These are phyloP conservation scores for Scalesia atractyloides DNA, from an alignment of 129 eudicot species.

Conservation along the genomic window DNA sequence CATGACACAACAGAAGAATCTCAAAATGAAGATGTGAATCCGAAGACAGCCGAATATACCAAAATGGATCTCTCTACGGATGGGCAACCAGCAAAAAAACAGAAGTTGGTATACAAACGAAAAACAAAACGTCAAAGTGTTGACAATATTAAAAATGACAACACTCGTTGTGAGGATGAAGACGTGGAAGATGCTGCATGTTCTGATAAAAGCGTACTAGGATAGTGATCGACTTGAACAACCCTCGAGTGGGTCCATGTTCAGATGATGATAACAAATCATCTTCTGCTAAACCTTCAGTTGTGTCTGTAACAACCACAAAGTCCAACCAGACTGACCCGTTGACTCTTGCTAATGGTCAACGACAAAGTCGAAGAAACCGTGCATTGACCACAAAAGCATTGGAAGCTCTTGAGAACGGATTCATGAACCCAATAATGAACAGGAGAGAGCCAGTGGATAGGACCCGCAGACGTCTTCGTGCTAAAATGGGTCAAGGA, in stretches of 20 bases:
- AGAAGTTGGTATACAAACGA: constrained; percentile 10
- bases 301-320: constrained; percentile 10
- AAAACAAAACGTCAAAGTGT: constrained; percentile 12
- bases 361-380: constrained; percentile 59
- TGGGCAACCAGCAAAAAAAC: constrained; percentile 17
- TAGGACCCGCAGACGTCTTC: constrained; percentile 36
- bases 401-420: constrained; percentile 54
- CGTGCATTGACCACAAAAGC: constrained; percentile 54
- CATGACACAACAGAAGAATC: constrained; percentile 9
- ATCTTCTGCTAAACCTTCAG: neutral
- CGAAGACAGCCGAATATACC: neutral
- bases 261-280: constrained; percentile 20
- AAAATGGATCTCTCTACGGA: neutral
- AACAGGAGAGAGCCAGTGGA: constrained; percentile 32
- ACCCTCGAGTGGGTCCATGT: constrained; percentile 32
- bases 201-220: constrained; percentile 13
- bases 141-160: neutral
- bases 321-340: neutral
- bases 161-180: constrained; percentile 18
- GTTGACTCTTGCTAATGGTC: constrained; percentile 30
- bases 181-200: neutral
- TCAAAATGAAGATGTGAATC: neutral
- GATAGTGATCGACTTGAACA: constrained; percentile 43
- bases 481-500: constrained; percentile 29
- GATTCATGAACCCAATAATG: constrained; percentile 35